Conservation (phyloP, 495 filamentous ascomycete genomes). For the Tuber calosporum region DNA sequence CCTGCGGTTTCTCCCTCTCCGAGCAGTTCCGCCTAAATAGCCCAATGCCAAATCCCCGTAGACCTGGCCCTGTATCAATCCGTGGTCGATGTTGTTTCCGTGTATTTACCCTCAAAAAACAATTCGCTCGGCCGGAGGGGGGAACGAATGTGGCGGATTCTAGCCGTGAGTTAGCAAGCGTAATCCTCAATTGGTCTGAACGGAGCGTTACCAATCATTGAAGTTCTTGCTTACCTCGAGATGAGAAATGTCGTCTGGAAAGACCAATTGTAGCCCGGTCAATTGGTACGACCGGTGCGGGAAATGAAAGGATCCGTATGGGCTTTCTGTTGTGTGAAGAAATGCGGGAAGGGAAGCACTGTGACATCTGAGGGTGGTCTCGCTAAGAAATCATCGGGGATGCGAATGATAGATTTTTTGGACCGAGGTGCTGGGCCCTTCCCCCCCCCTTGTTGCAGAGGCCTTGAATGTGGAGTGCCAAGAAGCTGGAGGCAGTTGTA, state of each 20-base stretch:
- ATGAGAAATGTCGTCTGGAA: not conserved
- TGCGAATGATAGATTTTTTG: not conserved
- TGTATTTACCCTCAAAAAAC: not conserved
- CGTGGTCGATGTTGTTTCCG: not conserved
- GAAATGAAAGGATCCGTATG: not conserved
- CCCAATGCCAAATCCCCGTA: conserved; percentile 2
- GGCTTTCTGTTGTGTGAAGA: not conserved
- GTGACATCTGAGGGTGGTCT: not conserved
- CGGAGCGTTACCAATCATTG: not conserved
- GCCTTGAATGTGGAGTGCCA: not conserved
- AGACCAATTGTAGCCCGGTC: not conserved
- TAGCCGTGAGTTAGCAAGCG: not conserved
- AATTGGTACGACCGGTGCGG: not conserved
- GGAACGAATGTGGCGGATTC: not conserved
- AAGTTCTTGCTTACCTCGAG: not conserved
- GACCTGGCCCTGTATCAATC: not conserved
- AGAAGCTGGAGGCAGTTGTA: not conserved
- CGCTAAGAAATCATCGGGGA: not conserved
- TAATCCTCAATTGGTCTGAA: not conserved
- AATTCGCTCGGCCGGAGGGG: not conserved
- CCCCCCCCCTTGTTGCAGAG: not conserved
- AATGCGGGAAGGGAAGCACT: not conserved
- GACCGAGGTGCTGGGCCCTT: not conserved
- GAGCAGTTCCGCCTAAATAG: not conserved
- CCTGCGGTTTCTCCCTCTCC: not conserved